These are phyloP conservation scores for Claviceps pusilla DNA, from an alignment of 2,329 filamentous ascomycete genomes.

Conservation along the genomic window DNA sequence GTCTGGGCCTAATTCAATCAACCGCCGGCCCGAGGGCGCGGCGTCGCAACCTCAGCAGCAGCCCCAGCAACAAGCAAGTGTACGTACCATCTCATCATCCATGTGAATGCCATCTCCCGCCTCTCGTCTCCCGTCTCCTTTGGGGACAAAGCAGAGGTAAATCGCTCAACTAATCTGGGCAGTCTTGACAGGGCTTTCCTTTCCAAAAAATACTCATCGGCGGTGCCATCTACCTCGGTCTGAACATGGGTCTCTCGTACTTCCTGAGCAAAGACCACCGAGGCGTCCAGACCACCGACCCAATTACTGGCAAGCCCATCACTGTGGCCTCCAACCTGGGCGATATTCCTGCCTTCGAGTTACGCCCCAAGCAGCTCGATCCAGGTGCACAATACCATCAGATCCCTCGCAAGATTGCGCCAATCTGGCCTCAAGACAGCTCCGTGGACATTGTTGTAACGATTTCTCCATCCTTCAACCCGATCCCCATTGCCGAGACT, in stretches of 20 bases:
- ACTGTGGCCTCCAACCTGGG: slow-evolving; percentile 38
- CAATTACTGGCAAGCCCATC: slow-evolving; percentile 34
- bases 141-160: background rate
- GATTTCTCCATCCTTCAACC: slow-evolving; percentile 58
- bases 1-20: background rate
- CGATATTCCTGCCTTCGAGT: slow-evolving; percentile 47
- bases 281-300: slow-evolving; percentile 33
- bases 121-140: background rate
- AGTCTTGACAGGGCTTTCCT: slow-evolving; percentile 18
- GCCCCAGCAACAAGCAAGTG: slow-evolving; percentile 12
- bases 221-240: slow-evolving; percentile 40
- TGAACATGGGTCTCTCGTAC: slow-evolving; percentile 43
- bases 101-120: background rate
- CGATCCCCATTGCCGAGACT: slow-evolving; percentile 50
- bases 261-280: slow-evolving; percentile 33
- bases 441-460: slow-evolving; percentile 73
- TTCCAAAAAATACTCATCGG: slow-evolving; percentile 36
- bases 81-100: slow-evolving; percentile 2
- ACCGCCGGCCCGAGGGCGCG: slow-evolving; percentile 11
- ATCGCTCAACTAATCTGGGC: background rate
- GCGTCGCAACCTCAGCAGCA: slow-evolving; percentile 4
- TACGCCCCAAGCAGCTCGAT: slow-evolving; percentile 46
- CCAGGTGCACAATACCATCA: slow-evolving; percentile 47
- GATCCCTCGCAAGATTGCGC: slow-evolving; percentile 58
- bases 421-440: slow-evolving; percentile 74